A percentile compares a stretch with the other conserved stretches of the same genome.
These are phyloP conservation scores for Mycena amicta DNA, from an alignment of 768 basidiomycete species.

Conservation along the genomic window DNA sequence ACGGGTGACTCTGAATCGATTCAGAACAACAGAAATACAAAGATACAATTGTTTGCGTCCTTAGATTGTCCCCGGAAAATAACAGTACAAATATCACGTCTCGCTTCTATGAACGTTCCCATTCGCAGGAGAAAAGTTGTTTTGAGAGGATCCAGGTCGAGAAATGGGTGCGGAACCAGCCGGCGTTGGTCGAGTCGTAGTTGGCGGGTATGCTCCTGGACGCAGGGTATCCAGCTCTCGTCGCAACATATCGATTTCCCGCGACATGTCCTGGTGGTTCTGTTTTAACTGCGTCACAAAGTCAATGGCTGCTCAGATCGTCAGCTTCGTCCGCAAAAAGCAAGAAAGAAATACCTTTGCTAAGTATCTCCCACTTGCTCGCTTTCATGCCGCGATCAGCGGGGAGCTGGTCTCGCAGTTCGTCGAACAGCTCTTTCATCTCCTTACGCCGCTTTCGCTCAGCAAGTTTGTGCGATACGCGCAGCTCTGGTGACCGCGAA, in stretches of 20 bases:
- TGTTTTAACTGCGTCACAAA: constrained; percentile 81
- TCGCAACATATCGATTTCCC: constrained; percentile 78
- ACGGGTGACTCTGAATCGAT: too few relatives aligned
- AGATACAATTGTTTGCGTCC: too few relatives aligned
- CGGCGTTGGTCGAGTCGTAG: too few relatives aligned
- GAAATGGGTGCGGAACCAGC: constrained; percentile 46
- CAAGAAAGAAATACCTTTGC: constrained; percentile 70
- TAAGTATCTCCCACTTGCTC: constrained; percentile 99
- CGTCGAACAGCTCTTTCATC: constrained; percentile 99
- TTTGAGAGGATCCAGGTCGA: constrained; percentile 66
- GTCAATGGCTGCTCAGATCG: constrained; percentile 69
- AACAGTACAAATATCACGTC: background rate
- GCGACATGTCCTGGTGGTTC: constrained; percentile 71
- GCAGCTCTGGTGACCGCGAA: constrained; percentile 91
- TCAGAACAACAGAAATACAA: too few relatives aligned
- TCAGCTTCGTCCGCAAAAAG: constrained; percentile 8
- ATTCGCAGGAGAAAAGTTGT: constrained; percentile 53
- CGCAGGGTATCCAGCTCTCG: constrained; percentile 73
- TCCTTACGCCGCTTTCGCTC: constrained; percentile 97
- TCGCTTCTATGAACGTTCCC: constrained; percentile 48
- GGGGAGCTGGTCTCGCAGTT: constrained; percentile 89
- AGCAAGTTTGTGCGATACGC: constrained; percentile 95
- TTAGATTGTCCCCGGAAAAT: too few relatives aligned
- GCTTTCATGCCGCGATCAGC: constrained; percentile 93
- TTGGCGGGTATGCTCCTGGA: constrained; percentile 51